Conservation (phyloP, 257 asterid species). For the Solanum chaucha region DNA sequence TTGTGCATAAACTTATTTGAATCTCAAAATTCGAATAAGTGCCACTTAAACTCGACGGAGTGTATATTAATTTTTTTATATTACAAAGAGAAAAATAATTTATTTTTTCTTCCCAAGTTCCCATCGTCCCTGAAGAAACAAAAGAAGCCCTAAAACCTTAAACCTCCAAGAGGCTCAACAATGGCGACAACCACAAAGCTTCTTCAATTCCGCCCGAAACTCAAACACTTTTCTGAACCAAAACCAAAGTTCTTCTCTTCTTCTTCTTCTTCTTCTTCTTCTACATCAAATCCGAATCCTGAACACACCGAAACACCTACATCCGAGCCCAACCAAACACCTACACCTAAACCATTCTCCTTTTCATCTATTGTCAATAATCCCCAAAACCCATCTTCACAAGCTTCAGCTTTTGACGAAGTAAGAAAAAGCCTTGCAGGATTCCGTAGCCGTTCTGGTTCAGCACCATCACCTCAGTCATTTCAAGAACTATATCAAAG, state of each 20-base stretch:
- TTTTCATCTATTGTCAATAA: neutral
- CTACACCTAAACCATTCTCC: neutral
- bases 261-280: neutral
- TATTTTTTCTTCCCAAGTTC: no score
- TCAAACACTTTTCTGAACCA: neutral
- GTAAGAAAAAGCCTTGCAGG: conserved; percentile 7
- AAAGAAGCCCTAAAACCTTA: neutral
- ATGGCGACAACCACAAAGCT: neutral
- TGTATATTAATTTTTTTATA: no score
- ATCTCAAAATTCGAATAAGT: no score
- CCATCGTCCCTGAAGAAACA: neutral
- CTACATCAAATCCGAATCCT: neutral
- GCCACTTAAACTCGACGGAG: fast-evolving
- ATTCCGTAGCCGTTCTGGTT: conserved; percentile 3
- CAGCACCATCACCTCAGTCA: conserved; percentile 10
- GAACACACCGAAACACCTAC: neutral
- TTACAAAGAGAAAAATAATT: neutral
- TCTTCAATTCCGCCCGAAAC: neutral
- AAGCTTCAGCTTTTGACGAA: neutral
- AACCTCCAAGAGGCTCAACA: neutral
- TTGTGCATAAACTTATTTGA: no score
- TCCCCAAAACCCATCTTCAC: neutral
- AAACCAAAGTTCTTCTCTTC: no score
- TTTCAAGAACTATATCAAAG: conserved; percentile 24
- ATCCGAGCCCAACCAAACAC: neutral